Evolutionary conservation across 1,139 yeast genomes (phyloP), one percentile per base, ranked within the genome.

Genomic region (Lodderomyces jiufengensis): DNA sequence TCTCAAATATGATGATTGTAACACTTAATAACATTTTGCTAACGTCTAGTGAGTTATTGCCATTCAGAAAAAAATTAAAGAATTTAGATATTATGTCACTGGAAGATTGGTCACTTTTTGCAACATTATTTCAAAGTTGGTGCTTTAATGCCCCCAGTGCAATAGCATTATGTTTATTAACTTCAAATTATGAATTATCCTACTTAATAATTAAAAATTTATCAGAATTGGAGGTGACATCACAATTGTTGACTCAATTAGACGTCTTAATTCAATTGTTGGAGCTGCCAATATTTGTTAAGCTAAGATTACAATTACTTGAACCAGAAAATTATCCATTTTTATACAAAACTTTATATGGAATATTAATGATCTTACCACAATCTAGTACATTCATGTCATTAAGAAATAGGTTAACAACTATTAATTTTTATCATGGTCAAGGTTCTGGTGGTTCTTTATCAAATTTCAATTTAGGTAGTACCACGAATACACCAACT

Each of bases 321-420:
- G 95, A 88, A 52, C 97, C 96, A 1, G 87, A 82, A 36, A 78
- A 76, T 48, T 76, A 85, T 52, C 95, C 95, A 0, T 84, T 75
- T 51, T 63, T 94, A 29, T 86, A 84, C 70, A 87, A 88, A 54
- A 84, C 95, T 33, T 70, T 94, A 22, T 94, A 88, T 54, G 98
- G 98, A 1, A 73, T 94, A 32, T 67, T 94, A 41, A 94, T 94
- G 99, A 72, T 94, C 5, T 63, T 94, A 36, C 99, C 99, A 0
- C 99, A 94, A 55, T 86, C 97, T 0, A 76, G 87, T n/a, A 95
- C 98, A 0, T 94, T 87, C 57, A 79, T 76, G 15, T 79, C 85
- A 0, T 69, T 94, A 44, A 82, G 83, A 45, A 86, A 84, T 52
- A 70, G 99, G 42, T 69, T 92, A 37, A 37, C 47, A 4, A 40